Percentiles rank a stretch among this genome's conserved stretches.
Conservation (phyloP, 805 yeast genomes). For the Zygoascus tannicola region DNA sequence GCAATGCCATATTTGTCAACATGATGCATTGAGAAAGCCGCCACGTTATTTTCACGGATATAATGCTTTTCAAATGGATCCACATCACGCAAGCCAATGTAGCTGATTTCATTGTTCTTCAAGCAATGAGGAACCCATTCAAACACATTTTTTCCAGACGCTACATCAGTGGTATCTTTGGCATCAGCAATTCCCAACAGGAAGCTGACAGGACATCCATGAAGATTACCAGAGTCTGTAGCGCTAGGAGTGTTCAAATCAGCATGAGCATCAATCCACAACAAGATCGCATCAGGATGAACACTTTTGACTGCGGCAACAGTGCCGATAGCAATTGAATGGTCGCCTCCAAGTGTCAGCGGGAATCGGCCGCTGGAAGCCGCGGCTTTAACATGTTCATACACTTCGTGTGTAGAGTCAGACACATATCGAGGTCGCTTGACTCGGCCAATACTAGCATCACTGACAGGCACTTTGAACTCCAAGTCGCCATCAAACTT, state of each 20-base stretch:
- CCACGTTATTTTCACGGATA: slow-evolving; percentile 58
- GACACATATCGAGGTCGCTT: slow-evolving; percentile 75
- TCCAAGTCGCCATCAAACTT: slow-evolving; percentile 30
- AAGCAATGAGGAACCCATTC: slow-evolving; percentile 71
- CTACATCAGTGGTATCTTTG: slow-evolving; percentile 32
- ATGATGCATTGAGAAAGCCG: slow-evolving; percentile 92
- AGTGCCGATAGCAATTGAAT: slow-evolving; percentile 91
- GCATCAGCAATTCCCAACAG: slow-evolving; percentile 56
- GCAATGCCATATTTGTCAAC: slow-evolving; percentile 91
- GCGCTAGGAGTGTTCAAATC: slow-evolving; percentile 85
- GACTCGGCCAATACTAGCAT: slow-evolving; percentile 47
- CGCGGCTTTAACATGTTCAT: slow-evolving; percentile 47
- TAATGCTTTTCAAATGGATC: slow-evolving; percentile 77
- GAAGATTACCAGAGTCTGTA: slow-evolving; percentile 82
- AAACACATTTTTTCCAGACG: slow-evolving; percentile 48
- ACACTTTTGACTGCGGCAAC: slow-evolving; percentile 71
- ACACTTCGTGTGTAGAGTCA: slow-evolving; percentile 55
- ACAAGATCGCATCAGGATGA: slow-evolving; percentile 77
- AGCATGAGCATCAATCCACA: slow-evolving; percentile 98
- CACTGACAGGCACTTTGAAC: slow-evolving; percentile 30
- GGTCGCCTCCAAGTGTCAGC: slow-evolving; percentile 91
- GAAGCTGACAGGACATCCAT: slow-evolving; percentile 94
- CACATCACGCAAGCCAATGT: slow-evolving; percentile 90
- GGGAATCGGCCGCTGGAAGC: slow-evolving; percentile 51
- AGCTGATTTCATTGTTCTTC: slow-evolving; percentile 64